phyloP scores from a whole-genome alignment of 2,329 filamentous ascomycete species.

The Penicillium thymicola region DNA sequence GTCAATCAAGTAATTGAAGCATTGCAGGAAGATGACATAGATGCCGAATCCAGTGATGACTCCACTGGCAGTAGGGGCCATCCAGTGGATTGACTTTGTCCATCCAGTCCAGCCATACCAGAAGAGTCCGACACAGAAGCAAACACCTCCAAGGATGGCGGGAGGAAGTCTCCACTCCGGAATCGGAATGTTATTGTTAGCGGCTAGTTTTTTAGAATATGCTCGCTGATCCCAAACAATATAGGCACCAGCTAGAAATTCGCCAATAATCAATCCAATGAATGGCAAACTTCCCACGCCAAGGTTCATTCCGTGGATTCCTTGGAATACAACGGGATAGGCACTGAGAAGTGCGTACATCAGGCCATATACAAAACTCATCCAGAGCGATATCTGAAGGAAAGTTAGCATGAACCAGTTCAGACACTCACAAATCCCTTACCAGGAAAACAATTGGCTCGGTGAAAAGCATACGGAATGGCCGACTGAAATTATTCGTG shows the following conservation, averaged over 20 bases:
- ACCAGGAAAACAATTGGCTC: constrained; percentile 41
- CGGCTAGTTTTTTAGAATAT: constrained; percentile 31
- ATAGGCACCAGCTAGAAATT: constrained; percentile 27
- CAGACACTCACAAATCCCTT: background rate
- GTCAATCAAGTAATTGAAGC: constrained; percentile 41
- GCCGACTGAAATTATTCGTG: constrained; percentile 48
- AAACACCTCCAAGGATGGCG: constrained; percentile 29
- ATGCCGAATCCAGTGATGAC: constrained; percentile 33
- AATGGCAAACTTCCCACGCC: constrained; percentile 32
- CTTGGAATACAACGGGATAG: constrained; percentile 30
- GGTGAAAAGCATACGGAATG: constrained; percentile 39
- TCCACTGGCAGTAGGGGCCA: constrained; percentile 35
- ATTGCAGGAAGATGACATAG: constrained; percentile 33
- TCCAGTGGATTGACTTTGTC: constrained; percentile 34
- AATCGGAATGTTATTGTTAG: constrained; percentile 29
- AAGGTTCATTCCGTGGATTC: constrained; percentile 30
- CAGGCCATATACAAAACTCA: constrained; percentile 34
- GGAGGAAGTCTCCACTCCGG: constrained; percentile 36
- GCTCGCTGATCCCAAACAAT: constrained; percentile 24
- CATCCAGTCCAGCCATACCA: constrained; percentile 39
- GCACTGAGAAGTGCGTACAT: constrained; percentile 31
- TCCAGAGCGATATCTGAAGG: constrained; percentile 27
- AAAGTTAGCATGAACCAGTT: background rate
- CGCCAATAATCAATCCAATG: constrained; percentile 30
- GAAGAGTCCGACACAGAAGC: constrained; percentile 37